Evolutionary conservation across 768 basidiomycete genomes (phyloP), one percentile per base, ranked within the genome.

Genomic region (Tricholoma flavovirens): DNA sequence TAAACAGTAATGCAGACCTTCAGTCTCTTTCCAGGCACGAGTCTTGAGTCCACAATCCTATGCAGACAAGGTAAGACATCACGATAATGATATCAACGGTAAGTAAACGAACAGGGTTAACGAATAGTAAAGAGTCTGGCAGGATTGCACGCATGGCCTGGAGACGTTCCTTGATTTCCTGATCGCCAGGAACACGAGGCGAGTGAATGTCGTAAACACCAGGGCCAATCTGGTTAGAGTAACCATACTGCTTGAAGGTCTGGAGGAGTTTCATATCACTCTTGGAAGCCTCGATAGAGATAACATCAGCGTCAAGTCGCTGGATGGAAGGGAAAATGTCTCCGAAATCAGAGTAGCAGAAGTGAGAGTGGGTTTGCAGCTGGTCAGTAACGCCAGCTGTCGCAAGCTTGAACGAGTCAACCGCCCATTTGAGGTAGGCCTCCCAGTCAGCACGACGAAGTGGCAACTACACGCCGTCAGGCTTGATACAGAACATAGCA

Each of bases 181-280:
- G 82, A 65, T 86, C 84, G 58, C 84, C 77, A 45, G 97, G 97
- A 60, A 99, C 91, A 84, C 97, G 94, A 60, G 97, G 97, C 64
- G 95, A 98, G 81, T 98, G 97, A 77, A 99, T 97, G 72, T 98
- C 95, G 70, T 97, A 97, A 69, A 97, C 93, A 82, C 93, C 96
- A 17, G 96, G 96, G 56, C 96, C 94, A 69, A 98, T 98, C 77
- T 92, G 87, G 81, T 94, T 96, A 56, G 91, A 89, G 82, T 98
- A 98, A 43, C 90, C 90, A 73, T 92, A 90, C 57, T 88, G 79
- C 81, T 91, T 87, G 89, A 98, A 99, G 66, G 93, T 94, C 60
- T 85, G 83, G 67, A 99, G 78, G 58, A 99, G 83, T 79, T 98
- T 98, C 87, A 98, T 87, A 82, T 98, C 95, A 66, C 87, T 88